These are phyloP conservation scores for Angomonas ambiguus DNA, from an alignment of 208 protist species.

Conservation along the genomic window DNA sequence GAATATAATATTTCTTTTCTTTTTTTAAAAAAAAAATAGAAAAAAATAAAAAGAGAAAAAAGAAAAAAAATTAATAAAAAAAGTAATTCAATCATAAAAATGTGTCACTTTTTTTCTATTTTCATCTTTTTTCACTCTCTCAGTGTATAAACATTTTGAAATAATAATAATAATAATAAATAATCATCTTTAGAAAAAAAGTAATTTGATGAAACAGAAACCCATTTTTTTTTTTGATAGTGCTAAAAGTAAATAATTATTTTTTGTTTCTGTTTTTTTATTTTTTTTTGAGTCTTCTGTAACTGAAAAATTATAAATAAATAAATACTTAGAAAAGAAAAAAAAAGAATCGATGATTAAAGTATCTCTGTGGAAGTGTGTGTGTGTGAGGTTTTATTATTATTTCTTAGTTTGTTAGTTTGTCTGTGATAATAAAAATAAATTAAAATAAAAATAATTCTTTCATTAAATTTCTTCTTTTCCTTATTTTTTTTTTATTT, in stretches of 20 bases:
- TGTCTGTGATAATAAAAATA: constrained; percentile 1
- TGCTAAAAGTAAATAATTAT: background rate
- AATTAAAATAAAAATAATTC: background rate
- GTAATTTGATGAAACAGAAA: background rate
- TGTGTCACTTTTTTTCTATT: background rate
- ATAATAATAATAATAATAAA: too few relatives aligned
- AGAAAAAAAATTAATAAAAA: background rate
- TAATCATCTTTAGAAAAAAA: background rate
- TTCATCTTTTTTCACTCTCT: background rate
- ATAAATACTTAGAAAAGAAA: background rate
- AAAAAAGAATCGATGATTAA: background rate
- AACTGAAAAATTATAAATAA: background rate
- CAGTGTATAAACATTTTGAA: too few relatives aligned
- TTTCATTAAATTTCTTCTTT: constrained; percentile 4
- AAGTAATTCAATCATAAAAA: background rate
- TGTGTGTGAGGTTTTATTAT: too few relatives aligned
- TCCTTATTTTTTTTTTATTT: constrained; percentile 11
- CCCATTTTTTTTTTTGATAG: constrained; percentile 6
- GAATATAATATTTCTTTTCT: background rate
- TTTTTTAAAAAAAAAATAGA: background rate
- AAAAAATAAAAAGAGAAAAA: constrained; percentile 2
- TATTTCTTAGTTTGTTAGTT: too few relatives aligned
- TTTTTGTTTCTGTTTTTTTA: constrained; percentile 4
- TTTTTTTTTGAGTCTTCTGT: background rate
- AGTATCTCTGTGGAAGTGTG: too few relatives aligned